A percentile compares a stretch with the other conserved stretches of the same genome.
Conservation (phyloP, 106 monocot genomes). For the Acorus calamus region DNA sequence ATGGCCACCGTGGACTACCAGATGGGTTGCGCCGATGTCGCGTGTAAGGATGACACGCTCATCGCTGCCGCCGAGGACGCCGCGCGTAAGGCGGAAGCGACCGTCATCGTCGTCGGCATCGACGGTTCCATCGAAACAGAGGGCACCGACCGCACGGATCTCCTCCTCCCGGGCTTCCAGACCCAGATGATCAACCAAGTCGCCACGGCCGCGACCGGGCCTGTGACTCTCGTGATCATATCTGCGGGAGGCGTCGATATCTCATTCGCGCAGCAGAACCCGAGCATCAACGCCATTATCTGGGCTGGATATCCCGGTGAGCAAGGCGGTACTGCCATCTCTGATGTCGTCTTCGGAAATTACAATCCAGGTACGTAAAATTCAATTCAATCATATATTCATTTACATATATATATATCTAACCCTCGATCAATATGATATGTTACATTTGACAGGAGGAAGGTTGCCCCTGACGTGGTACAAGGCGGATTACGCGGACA, state of each 20-base stretch:
- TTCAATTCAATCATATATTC: neutral
- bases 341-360: conserved; percentile 28
- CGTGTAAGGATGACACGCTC: neutral
- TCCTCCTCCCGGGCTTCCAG: conserved; percentile 27
- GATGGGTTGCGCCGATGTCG: conserved; percentile 1
- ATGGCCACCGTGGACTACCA: conserved; percentile 1
- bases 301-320: conserved; percentile 41
- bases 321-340: conserved; percentile 35
- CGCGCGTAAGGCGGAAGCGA: conserved; percentile 16
- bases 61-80: conserved; percentile 2
- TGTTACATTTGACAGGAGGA: conserved; percentile 11
- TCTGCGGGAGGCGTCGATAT: conserved; percentile 18
- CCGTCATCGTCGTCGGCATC: conserved; percentile 21
- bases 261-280: conserved; percentile 5
- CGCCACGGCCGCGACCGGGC: conserved; percentile 12
- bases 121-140: conserved; percentile 15
- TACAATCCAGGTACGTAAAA: conserved; percentile 26
- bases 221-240: conserved; percentile 28
- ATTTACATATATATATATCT: neutral
- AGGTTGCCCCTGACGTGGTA: conserved; percentile 45
- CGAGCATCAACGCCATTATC: conserved; percentile 25
- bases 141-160: conserved; percentile 13
- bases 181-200: conserved; percentile 12
- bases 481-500: neutral
- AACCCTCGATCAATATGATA: neutral